Conservation (phyloP, 225 moss, liverwort and hornwort genomes). For the Bryoerythrophyllum caledonicum region DNA sequence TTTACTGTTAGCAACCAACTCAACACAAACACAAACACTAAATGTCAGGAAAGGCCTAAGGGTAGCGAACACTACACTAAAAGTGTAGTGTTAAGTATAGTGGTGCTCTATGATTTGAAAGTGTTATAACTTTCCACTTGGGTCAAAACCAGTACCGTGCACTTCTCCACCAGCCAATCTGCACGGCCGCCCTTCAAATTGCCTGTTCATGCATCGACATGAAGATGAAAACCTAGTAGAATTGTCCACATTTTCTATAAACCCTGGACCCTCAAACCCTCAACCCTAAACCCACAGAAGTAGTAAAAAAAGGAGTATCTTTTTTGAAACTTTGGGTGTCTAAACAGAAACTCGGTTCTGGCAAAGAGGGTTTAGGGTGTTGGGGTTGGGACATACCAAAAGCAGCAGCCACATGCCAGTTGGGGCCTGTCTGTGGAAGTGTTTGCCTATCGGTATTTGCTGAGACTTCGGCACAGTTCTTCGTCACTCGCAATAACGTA, state of each 20-base stretch:
- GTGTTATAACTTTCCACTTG: neutral
- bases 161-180: slow-evolving; percentile 98
- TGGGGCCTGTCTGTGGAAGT: slow-evolving; percentile 53
- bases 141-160: too few relatives aligned
- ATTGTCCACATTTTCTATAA: neutral
- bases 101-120: too few relatives aligned
- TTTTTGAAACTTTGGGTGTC: too few relatives aligned
- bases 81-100: too few relatives aligned
- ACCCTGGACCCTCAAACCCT: too few relatives aligned
- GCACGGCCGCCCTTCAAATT: slow-evolving; percentile 90
- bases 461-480: slow-evolving; percentile 65
- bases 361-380: neutral
- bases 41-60: too few relatives aligned
- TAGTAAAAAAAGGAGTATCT: too few relatives aligned
- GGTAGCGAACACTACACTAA: too few relatives aligned
- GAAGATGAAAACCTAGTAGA: slow-evolving; percentile 11
- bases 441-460: slow-evolving; percentile 45
- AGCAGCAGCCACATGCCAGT: slow-evolving; percentile 94
- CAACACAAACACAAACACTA: too few relatives aligned
- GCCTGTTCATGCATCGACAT: slow-evolving; percentile 40
- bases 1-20: neutral
- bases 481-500: slow-evolving; percentile 53
- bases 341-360: neutral
- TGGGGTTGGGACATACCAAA: slow-evolving; percentile 38
- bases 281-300: too few relatives aligned